Evolutionary conservation across 2,329 filamentous ascomycete species (phyloP), one percentile per base, ranked within the genome.

Genomic region (Diplodia corticola): DNA sequence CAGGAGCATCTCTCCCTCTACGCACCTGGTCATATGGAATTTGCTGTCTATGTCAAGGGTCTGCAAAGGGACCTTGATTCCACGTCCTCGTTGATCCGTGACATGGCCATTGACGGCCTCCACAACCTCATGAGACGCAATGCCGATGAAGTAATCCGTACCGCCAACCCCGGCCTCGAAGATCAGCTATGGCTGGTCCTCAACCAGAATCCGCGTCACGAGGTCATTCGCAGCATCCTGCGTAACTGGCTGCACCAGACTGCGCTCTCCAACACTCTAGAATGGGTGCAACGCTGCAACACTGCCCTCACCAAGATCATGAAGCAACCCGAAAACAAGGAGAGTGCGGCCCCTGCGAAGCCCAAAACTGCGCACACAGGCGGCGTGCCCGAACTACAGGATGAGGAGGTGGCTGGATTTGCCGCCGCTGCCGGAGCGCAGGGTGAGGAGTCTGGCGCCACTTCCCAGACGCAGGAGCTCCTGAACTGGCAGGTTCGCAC

Each of bases 381-480:
- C 59, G 81, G 73, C 4, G 82, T 86, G 13, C 84, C 91, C n/a
- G 95, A 99, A 71, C 80, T 98, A 0, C 91, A 94, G 69, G 95
- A 99, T 74, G 95, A 99, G 75, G 96, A 99, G 76, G 94, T 97
- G 40, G 95, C 95, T 63, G 95, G 95, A 0, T 98, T 99, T 74
- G 93, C 93, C 35, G 87, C 89, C n/a, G 88, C 90, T 1, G 84
- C 84, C 30, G 89, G 88, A 28, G 85, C 82, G 3, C 81, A 76
- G 7, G 80, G 78, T 24, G 79, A 81, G 7, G 80, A 82, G 51
- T 71, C 78, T 44, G 72, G 76, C 20, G 73, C 77, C 44, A 73
- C 75, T 5, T 71, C 75, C 1, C 79, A 78, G 24, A 76, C 93
- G 22, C 93, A 96, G 72, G 95, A 99, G 76, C 87, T 95, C 15